phyloP scores from a whole-genome alignment of 2,329 filamentous ascomycete species.

The Colletotrichum horii region DNA sequence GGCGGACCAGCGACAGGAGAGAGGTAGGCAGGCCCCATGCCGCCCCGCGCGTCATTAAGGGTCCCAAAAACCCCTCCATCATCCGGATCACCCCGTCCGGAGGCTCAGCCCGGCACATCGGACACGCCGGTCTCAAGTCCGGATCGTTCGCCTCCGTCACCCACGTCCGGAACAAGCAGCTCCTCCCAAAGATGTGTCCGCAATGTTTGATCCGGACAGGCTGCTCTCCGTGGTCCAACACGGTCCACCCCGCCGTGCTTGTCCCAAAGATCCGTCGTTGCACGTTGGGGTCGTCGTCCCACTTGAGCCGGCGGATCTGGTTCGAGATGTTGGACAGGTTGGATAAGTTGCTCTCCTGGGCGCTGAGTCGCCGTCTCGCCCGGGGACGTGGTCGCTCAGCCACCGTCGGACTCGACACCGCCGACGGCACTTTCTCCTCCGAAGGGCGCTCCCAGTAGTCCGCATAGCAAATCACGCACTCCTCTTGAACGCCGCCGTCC shows the following conservation, averaged over 20 bases:
- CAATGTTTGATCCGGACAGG: neutral
- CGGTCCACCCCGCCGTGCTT: neutral
- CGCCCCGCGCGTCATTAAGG: neutral
- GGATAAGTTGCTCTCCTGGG: neutral
- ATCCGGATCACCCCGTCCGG: neutral
- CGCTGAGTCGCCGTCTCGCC: neutral
- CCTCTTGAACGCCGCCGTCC: neutral
- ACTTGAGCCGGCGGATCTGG: neutral
- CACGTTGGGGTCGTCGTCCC: neutral
- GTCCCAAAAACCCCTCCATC: neutral
- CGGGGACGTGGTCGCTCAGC: neutral
- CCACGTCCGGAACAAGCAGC: slow-evolving; percentile 8
- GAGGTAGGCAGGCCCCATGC: neutral
- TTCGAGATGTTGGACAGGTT: neutral
- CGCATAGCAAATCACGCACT: neutral
- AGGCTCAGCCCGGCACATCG: neutral
- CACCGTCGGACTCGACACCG: neutral
- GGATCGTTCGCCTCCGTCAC: neutral
- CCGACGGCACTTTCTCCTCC: neutral
- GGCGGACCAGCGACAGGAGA: neutral
- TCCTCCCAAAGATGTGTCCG: neutral
- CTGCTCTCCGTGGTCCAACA: slow-evolving; percentile 1
- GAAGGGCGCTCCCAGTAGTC: neutral
- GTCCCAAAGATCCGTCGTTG: neutral
- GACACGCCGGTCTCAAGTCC: neutral